Evolutionary conservation across 2,329 filamentous ascomycete genomes (phyloP).

Genomic region (Xylaria multiplex): DNA sequence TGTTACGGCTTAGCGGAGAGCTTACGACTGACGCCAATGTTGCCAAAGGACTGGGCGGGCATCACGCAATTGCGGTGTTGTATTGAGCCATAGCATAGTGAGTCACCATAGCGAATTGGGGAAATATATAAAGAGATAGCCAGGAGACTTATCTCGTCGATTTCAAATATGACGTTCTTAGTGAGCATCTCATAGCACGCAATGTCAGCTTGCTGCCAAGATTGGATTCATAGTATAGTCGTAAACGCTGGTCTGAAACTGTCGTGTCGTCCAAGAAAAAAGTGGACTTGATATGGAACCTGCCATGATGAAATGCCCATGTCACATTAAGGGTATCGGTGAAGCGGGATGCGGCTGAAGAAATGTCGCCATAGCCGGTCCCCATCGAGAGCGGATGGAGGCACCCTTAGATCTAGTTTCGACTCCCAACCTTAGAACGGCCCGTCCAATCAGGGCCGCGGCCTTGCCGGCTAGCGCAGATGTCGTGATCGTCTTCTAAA

Average conservation of each 20-base stretch:
- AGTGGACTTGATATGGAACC: slow-evolving; percentile 24
- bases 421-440: slow-evolving; percentile 23
- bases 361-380: slow-evolving; percentile 40
- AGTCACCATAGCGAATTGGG: slow-evolving; percentile 5
- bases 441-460: slow-evolving; percentile 45
- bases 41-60: slow-evolving; percentile 15
- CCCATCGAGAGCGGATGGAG: slow-evolving; percentile 20
- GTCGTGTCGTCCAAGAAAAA: slow-evolving; percentile 10
- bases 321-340: slow-evolving; percentile 37
- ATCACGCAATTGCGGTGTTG: slow-evolving; percentile 30
- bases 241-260: not conserved
- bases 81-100: slow-evolving; percentile 21
- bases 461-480: slow-evolving; percentile 49
- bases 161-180: slow-evolving; percentile 15
- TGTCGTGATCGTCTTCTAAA: slow-evolving; percentile 52
- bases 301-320: slow-evolving; percentile 24
- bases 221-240: not conserved
- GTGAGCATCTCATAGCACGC: slow-evolving; percentile 27
- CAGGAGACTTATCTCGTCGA: slow-evolving; percentile 7
- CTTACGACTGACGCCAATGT: slow-evolving; percentile 21
- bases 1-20: slow-evolving; percentile 1
- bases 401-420: slow-evolving; percentile 9
- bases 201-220: slow-evolving; percentile 11
- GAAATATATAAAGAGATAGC: slow-evolving; percentile 24
- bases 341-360: slow-evolving; percentile 36